Evolutionary conservation across 306 rosid genomes (phyloP).

Genomic region (Cercis canadensis): DNA sequence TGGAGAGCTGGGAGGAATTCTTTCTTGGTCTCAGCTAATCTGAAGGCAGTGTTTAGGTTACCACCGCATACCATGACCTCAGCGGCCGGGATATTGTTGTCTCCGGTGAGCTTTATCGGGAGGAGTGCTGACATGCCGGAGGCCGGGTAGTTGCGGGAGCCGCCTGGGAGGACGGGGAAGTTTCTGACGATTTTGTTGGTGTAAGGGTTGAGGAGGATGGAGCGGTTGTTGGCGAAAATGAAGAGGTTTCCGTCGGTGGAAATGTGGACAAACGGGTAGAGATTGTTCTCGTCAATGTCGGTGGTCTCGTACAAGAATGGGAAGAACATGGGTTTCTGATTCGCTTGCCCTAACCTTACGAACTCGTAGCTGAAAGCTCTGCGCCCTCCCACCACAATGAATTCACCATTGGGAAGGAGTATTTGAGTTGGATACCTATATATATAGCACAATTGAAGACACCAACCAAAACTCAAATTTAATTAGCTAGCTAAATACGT

Average conservation of each 20-base stretch:
- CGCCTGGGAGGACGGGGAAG: constrained; percentile 59
- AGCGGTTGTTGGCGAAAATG: constrained; percentile 79
- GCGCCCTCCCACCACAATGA: constrained; percentile 77
- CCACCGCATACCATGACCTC: constrained; percentile 92
- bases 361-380: constrained; percentile 67
- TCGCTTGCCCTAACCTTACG: constrained; percentile 46
- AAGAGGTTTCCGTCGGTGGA: constrained; percentile 76
- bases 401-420: constrained; percentile 56
- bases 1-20: constrained; percentile 49
- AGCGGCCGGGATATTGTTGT: neutral
- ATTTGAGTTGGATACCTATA: constrained; percentile 83
- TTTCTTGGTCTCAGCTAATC: constrained; percentile 40
- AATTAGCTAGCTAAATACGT: too few species aligned
- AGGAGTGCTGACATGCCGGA: constrained; percentile 80
- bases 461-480: too few species aligned
- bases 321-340: constrained; percentile 15
- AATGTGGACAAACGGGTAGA: constrained; percentile 79
- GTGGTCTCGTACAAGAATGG: constrained; percentile 73
- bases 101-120: constrained; percentile 51
- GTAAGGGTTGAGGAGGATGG: constrained; percentile 60
- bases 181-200: constrained; percentile 52
- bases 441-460: too few species aligned
- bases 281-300: constrained; percentile 87
- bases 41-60: constrained; percentile 53
- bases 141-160: constrained; percentile 88